Evolutionary conservation across 805 yeast genomes (phyloP), one percentile per base, ranked within the genome.

Genomic region (Kurtzmaniella fragi): DNA sequence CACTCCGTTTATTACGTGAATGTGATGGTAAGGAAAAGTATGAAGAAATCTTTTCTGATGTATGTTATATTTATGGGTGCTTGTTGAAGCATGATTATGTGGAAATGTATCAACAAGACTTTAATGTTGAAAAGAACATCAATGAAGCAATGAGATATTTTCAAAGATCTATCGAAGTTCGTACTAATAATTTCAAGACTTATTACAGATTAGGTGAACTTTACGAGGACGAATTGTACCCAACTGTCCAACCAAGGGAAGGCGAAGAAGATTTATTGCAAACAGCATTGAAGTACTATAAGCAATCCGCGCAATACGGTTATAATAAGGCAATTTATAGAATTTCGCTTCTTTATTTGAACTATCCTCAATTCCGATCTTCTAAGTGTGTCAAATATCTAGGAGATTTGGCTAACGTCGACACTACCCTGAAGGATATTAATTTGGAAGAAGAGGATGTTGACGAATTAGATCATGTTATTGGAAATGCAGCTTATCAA

Each of bases 261-360:
- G 17, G 34, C 3, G 14, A 15, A 5, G 33, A 31, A 25, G 58
- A 55, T 26, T 43, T 52, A 32, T 60, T 64, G 37, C 62, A 59
- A 17, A 44, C 47, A 29, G 71, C 71, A 1, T 46, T 69, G 31
- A 48, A 45, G 15, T 52, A 55, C 37, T 68, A 64, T 48, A 66
- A 55, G 37, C 53, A 57, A 31, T 54, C 70, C 3, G 73, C 73
- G 8, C 59, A 58, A 44, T 47, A 60, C 37, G 73, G 74, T n/a
- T 68, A 68, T 49, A 66, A 67, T 43, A 52, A 62, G 31, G 73
- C 73, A n/a, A 69, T 68, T 39, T 67, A 59, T 48, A 62, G 64
- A 42, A 56, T 69, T 39, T 65, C 71, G 1, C 43, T 67, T 45
- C 47, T 67, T 31, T 62, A 59, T 37, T 54, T 68, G 43, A 54